Evolutionary conservation across 441 rosid genomes (phyloP).

Genomic region (Gossypium aridum): DNA sequence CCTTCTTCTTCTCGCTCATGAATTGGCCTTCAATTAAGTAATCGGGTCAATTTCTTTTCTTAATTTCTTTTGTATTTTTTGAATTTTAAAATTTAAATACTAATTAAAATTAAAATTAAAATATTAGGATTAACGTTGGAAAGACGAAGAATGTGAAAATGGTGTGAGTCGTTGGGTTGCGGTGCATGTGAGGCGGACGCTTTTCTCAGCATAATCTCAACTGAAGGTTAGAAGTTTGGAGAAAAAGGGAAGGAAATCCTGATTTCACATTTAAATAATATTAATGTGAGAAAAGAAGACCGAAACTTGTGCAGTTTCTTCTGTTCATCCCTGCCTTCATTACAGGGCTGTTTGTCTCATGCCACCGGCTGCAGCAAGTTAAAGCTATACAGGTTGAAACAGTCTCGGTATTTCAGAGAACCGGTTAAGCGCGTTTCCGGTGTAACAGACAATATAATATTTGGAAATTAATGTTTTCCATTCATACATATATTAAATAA

Average conservation of each 20-base stretch:
- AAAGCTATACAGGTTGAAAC: not conserved
- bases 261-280: not conserved
- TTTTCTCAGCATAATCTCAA: slow-evolving; percentile 18
- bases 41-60: too few relatives aligned
- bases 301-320: slow-evolving; percentile 8
- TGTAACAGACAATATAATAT: not conserved
- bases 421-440: slow-evolving; percentile 15
- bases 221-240: slow-evolving; percentile 18
- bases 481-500: not conserved
- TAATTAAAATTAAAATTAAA: too few relatives aligned
- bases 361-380: slow-evolving; percentile 27
- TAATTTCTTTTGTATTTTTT: too few relatives aligned
- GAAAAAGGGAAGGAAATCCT: not conserved
- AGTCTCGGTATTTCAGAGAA: not conserved
- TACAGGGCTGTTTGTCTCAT: not conserved
- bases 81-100: too few relatives aligned
- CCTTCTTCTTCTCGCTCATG: not conserved
- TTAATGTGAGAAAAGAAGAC: not conserved
- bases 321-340: not conserved
- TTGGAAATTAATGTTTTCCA: not conserved
- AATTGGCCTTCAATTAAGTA: not conserved
- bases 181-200: slow-evolving; percentile 25
- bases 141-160: not conserved
- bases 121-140: too few relatives aligned
- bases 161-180: not conserved